These are phyloP conservation scores for Ascochyta fabae DNA, from an alignment of 2,329 filamentous ascomycete species.

Conservation along the genomic window DNA sequence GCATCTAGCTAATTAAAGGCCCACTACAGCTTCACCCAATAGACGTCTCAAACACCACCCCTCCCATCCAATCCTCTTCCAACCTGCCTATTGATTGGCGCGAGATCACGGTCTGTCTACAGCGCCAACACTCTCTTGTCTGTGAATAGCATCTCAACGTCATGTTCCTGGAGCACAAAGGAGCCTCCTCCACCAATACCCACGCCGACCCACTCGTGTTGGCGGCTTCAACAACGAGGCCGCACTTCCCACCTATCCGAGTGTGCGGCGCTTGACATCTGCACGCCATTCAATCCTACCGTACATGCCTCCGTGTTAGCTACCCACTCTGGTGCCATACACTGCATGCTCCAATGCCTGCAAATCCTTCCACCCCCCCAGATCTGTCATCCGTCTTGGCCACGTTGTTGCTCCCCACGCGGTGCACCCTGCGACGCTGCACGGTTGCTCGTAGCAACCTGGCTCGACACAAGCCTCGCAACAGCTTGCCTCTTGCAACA, in stretches of 20 bases:
- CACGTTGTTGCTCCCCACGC: constrained; percentile 16
- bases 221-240: too few species aligned
- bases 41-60: constrained; percentile 6
- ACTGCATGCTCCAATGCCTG: constrained; percentile 2
- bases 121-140: constrained; percentile 1
- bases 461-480: constrained; percentile 8
- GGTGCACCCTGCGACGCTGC: constrained; percentile 6
- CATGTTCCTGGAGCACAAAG: background rate
- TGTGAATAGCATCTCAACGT: background rate
- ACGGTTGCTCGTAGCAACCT: constrained; percentile 3
- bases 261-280: too few species aligned
- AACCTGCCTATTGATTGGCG: background rate
- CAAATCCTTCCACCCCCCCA: constrained; percentile 3
- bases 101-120: background rate
- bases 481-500: constrained; percentile 7
- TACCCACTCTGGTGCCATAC: background rate
- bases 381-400: constrained; percentile 19
- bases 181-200: too few species aligned
- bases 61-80: constrained; percentile 11
- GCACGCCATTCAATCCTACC: too few species aligned
- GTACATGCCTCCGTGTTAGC: too few species aligned
- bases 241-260: too few species aligned
- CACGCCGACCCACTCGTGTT: too few species aligned
- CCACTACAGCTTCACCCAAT: constrained; percentile 10
- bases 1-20: constrained; percentile 17